Conservation (phyloP, 441 rosid genomes). For the Biscutella laevigata region DNA sequence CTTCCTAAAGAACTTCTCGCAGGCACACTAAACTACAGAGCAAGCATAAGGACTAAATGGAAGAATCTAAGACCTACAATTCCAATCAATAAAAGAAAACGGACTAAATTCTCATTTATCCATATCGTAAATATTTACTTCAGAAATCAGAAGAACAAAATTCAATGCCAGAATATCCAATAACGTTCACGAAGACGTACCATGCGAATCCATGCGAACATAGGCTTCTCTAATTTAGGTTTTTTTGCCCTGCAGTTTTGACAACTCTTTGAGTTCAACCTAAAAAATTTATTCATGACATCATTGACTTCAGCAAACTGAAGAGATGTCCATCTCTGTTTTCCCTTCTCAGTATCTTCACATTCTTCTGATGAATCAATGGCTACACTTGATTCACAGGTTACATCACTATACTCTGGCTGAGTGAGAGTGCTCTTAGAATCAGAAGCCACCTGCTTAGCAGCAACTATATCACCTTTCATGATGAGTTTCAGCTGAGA, state of each 20-base stretch:
- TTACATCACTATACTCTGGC: neutral
- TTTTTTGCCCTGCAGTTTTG: conserved; percentile 34
- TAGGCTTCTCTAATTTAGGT: conserved; percentile 58
- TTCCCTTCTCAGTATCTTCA: conserved; percentile 24
- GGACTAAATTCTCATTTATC: too few relatives aligned
- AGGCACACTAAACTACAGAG: conserved; percentile 10
- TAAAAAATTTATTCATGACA: conserved; percentile 48
- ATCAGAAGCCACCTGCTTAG: conserved; percentile 46
- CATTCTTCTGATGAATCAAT: conserved; percentile 22
- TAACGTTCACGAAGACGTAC: conserved; percentile 36
- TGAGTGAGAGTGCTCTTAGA: neutral
- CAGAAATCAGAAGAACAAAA: too few relatives aligned
- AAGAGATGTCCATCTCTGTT: conserved; percentile 78
- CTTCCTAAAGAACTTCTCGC: conserved; percentile 8
- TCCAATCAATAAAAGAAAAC: too few relatives aligned
- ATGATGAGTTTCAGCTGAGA: conserved; percentile 65
- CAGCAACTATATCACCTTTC: conserved; percentile 70
- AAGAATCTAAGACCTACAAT: neutral
- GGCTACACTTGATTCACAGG: conserved; percentile 11
- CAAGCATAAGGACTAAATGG: neutral
- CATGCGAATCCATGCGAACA: conserved; percentile 76
- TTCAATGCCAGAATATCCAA: too few relatives aligned
- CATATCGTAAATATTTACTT: too few relatives aligned
- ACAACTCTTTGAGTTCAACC: conserved; percentile 39
- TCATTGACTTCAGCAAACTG: conserved; percentile 65